phyloP scores from a whole-genome alignment of 192 early-diverging fungal species.

The Coemansia javaensis region DNA sequence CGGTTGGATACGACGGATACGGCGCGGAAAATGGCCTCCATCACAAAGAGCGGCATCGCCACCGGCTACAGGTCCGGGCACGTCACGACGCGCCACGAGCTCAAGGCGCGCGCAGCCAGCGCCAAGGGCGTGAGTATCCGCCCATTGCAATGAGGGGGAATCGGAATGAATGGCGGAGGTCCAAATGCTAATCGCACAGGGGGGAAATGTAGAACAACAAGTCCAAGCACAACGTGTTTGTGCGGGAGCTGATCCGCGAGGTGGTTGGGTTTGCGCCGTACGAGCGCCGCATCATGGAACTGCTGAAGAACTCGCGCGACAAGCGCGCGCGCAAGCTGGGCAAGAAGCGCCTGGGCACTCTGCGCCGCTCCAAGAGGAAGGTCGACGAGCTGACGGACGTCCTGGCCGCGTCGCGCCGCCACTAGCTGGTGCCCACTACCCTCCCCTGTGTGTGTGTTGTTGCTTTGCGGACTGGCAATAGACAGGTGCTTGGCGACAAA shows the following conservation, averaged over 20 bases:
- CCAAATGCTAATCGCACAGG: too few relatives aligned
- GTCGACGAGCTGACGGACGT: conserved; percentile 94
- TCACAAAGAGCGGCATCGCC: conserved; percentile 77
- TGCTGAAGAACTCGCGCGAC: conserved; percentile 99
- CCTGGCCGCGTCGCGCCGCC: conserved; percentile 89
- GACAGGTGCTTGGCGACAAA: not conserved
- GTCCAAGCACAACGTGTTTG: conserved; percentile 82
- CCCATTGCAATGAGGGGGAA: not conserved
- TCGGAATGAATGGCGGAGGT: not conserved
- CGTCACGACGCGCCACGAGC: conserved; percentile 66
- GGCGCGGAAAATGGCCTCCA: conserved; percentile 49
- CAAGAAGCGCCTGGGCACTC: conserved; percentile 96
- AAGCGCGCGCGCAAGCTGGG: conserved; percentile 99
- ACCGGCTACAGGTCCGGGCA: conserved; percentile 92
- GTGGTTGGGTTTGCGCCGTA: conserved; percentile 97
- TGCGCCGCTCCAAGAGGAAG: conserved; percentile 97
- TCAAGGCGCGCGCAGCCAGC: conserved; percentile 21
- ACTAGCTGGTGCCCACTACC: conserved; percentile 13
- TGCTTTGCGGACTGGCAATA: too few relatives aligned
- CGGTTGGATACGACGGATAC: not conserved
- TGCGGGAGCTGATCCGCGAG: conserved; percentile 92
- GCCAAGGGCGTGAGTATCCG: conserved; percentile 40
- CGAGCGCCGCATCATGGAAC: conserved; percentile 99
- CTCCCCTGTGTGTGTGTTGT: not conserved
- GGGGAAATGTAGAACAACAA: conserved; percentile 52